Conservation (phyloP, 768 basidiomycete genomes). For the Lactarius pseudohatsudake region DNA sequence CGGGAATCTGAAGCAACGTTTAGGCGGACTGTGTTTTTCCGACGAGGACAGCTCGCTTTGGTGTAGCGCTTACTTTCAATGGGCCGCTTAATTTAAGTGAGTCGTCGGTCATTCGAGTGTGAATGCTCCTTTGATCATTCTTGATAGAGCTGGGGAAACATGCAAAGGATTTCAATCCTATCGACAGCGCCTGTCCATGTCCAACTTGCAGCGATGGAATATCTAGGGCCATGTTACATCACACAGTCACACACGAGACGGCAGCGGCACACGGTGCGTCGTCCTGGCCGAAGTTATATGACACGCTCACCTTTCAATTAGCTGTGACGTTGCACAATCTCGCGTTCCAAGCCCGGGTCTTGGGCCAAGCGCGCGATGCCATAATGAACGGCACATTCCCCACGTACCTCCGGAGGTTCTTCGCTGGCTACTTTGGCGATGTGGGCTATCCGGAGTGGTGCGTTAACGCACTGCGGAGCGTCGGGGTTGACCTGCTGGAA, state of each 20-base stretch:
- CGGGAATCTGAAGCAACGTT: constrained; percentile 1
- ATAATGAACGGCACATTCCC: constrained; percentile 80
- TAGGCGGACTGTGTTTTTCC: constrained; percentile 94
- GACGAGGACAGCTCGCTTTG: constrained; percentile 88
- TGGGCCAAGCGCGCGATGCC: constrained; percentile 82
- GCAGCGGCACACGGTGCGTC: constrained; percentile 74
- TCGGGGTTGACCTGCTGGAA: constrained; percentile 80
- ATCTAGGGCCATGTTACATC: constrained; percentile 74
- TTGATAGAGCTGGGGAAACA: constrained; percentile 64
- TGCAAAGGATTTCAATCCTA: constrained; percentile 63
- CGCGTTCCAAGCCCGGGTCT: constrained; percentile 81
- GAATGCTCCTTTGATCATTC: background rate
- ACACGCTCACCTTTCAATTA: constrained; percentile 34
- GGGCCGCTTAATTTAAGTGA: constrained; percentile 84
- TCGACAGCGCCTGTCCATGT: constrained; percentile 79
- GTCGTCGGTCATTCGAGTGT: constrained; percentile 29
- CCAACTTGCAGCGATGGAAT: constrained; percentile 73
- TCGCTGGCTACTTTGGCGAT: constrained; percentile 72
- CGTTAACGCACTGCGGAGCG: constrained; percentile 76
- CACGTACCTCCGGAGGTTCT: constrained; percentile 72
- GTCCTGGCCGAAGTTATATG: constrained; percentile 17
- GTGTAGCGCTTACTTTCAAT: constrained; percentile 78
- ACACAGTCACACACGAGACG: constrained; percentile 76
- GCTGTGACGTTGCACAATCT: constrained; percentile 83
- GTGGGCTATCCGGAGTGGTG: constrained; percentile 88